Evolutionary conservation across 306 rosid species (phyloP).

Genomic region (Quercus suber): DNA sequence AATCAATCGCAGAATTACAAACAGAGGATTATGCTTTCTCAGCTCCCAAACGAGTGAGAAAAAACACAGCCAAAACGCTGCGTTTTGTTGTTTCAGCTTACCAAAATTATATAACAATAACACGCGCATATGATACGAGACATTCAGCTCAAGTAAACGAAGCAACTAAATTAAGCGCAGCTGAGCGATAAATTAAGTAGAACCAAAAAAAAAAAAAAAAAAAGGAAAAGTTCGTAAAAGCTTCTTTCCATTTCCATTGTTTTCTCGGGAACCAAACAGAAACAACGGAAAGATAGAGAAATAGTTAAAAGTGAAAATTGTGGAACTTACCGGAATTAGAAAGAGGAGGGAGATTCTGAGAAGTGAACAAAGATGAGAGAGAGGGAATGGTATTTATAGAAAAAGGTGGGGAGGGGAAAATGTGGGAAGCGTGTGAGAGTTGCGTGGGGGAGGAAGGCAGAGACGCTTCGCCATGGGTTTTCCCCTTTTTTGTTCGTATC

Average conservation of each 20-base stretch:
- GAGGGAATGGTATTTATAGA: not conserved
- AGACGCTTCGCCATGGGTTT: slow-evolving; percentile 58
- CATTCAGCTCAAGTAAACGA: not conserved
- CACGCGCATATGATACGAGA: not conserved
- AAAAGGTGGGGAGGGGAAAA: not conserved
- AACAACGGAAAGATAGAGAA: not conserved
- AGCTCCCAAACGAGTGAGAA: not conserved
- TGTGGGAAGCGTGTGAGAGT: slow-evolving; percentile 52
- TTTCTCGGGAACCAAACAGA: slow-evolving; percentile 7
- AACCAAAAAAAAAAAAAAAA: no score
- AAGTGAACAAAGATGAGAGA: not conserved
- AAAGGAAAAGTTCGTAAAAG: no score
- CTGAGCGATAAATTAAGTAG: not conserved
- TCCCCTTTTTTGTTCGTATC: not conserved
- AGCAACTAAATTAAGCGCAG: not conserved
- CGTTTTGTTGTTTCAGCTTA: not conserved
- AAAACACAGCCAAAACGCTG: no score
- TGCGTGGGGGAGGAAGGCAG: slow-evolving; percentile 64
- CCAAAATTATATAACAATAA: not conserved
- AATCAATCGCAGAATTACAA: not conserved
- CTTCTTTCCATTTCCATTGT: not conserved
- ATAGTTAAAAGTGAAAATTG: not conserved
- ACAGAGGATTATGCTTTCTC: not conserved
- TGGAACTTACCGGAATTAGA: slow-evolving; percentile 32
- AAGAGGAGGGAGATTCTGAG: not conserved